Evolutionary conservation across 139 green algal species (phyloP), one percentile per base, ranked within the genome.

Genomic region (Tetradesmus lagerheimii): DNA sequence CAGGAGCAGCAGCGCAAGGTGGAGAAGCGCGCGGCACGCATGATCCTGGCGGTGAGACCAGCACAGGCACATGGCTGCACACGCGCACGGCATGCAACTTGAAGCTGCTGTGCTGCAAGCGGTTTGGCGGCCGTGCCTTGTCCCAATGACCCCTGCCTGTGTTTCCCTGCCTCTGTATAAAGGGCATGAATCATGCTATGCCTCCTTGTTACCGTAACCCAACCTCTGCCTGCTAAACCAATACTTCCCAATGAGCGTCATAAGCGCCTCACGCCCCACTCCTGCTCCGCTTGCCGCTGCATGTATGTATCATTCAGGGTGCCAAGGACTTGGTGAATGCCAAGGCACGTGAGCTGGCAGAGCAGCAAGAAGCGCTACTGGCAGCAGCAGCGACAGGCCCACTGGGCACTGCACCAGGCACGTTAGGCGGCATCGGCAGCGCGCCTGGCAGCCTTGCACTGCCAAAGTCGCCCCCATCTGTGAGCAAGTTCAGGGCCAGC

Each of bases 281-380:
- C 3, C 66, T 76, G 11, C 66, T 76, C 16, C 27, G 4, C n/a
- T n/a, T 12, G 29, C 66, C 66, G 29, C 27, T n/a, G n/a, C n/a
- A n/a, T n/a, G n/a, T n/a, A 12, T 31, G 11, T 16, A 34, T 37
- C 67, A 38, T n/a, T 23, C 83, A 89, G 85, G 74, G 85, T 50
- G 85, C 85, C 71, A 89, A 75, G 34, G 85, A 81, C 29, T 45
- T 76, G 15, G 71, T 83, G 20, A 83, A 87, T 15, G 87, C 88
- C 25, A 92, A 89, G 27, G 93, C 93, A 4, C 57, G 91, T 12
- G 53, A 93, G 50, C 86, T 95, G 20, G 66, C 77, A 38, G 50
- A 90, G 39, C 82, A 89, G 12, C 86, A 77, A 9, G 64, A 88
- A 25, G 83, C 83, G 9, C 83, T 88, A 25, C 37, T 50, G 38